Base-by-base conservation (phyloP, 768 basidiomycete genomes). In the Myochromella boudieri region DNA sequence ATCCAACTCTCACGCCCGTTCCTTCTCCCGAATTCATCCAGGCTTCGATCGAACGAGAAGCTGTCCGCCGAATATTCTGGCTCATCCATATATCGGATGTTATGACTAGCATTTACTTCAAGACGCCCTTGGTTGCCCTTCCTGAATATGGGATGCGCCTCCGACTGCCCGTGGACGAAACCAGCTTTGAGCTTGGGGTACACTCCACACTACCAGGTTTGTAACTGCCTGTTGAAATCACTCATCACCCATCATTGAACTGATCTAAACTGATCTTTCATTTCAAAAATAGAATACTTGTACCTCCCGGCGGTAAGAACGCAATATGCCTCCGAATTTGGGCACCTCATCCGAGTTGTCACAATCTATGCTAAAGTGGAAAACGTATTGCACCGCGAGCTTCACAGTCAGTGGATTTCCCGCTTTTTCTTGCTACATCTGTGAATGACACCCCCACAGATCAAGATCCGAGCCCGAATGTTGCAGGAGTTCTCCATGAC, bases 51-150 rank as follows among this genome's bases (percentile, higher is more conserved):
- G 83, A 88, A 57, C 84, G 81, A 49, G 88, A 92, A 68, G 85
- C 85, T 51, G 72, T 82, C n/a, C 83, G 89, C 37, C 81, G 89
- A 46, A 81, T 86, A 48, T 90, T 91, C 65, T 91, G 89, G 88
- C 71, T 87, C 44, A 79, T 87, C 48, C 80, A 82, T 59, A 67
- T 81, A 49, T 71, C 85, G 58, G 81, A 85, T 58, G 65, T 76
- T 52, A 65, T 73, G 60, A 65, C 69, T 21, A 65, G 67, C 32
- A 68, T 75, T 32, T 75, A 70, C 60, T 73, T 72, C 61, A 75
- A 73, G 60, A 70, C 69, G 46, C 69, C 73, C 15, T 65, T 68
- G 28, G 66, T 68, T 25, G 66, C 68, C 47, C 46, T 60, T 3
- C 65, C 67, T 29, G 71, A 73, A 26, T 63, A 68, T 32, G 77